Base-by-base conservation (phyloP, 257 asterid species). In the Datura wrightii region DNA sequence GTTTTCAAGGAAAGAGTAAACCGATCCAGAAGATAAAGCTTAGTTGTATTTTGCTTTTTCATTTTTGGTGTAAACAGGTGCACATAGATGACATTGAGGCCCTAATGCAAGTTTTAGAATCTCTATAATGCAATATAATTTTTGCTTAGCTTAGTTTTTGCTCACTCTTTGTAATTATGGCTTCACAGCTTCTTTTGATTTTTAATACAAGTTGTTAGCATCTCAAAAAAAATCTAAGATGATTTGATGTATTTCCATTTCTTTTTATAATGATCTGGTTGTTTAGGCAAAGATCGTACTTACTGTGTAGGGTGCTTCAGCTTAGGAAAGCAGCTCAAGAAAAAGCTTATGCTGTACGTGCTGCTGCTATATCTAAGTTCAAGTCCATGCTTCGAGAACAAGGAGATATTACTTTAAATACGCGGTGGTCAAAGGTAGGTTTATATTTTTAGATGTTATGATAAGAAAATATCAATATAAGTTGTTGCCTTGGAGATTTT, bases 351-450 rank as follows among this genome's bases (percentile, higher is more conserved):
- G 97, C 97, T 79, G 92, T 85, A 84, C 97, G 92, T 83, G 96
- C 96, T 86, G 94, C 94, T 87, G 88, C 90, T 66, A 78, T 88
- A 79, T 93, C 94, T 84, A 84, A 84, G 89, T 97, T 97, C 90
- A 97, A 89, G 90, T 92, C 92, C 70, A 90, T 97, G 98, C 98
- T 97, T 65, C 89, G 86, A 86, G 98, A 95, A 62, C 93, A 82
- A 34, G 94, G 91, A 88, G 94, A 91, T 82, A 85, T 97, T 84
- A 91, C 92, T 81, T 89, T 91, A 81, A 88, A 76, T 83, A 91
- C 97, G 52, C 96, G 98, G 84, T 97, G 99, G 99, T 97, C 98
- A 74, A 97, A 93, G 97, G 99, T 95, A 86, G 52, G 87, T 80
- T 79, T 79, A 39, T 56, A 10, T 67, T 52, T 67, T 78, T 60